Evolutionary conservation across 2,329 filamentous ascomycete genomes (phyloP), one percentile per base, ranked within the genome.

Genomic region (Ophiocordyceps camponoti-floridani): DNA sequence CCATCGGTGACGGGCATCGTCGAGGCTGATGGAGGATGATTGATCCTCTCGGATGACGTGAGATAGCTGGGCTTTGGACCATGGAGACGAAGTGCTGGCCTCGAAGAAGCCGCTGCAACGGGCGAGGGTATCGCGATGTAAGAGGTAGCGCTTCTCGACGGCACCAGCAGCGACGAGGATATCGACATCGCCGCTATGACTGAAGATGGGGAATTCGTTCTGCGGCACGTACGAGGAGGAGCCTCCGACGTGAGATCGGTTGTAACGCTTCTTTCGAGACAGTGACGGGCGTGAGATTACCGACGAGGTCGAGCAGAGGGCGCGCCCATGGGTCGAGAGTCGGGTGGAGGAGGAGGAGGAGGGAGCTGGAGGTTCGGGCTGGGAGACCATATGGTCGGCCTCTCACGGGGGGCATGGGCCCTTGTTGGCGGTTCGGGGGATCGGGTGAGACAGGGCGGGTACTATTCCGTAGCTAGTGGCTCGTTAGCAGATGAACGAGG

Each of bases 41-140:
- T 16, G 48, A n/a, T 51, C 43, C 50, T 68, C 59, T 60, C 73
- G 62, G 52, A 70, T 62, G 50, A 80, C 70, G 48, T 70, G 68
- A 31, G 73, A 63, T 44, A 82, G 54, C 10, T 50, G 54, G 10
- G 53, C 51, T 46, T 56, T 63, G 28, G 61, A 60, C 84, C 85
- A 93, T 58, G 88, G 80, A 46, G 81, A 78, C 54, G 78, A 86
- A 41, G 81, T 87, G 57, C 79, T 84, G 23, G 84, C 82, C 61
- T 94, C 85, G 58, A 96, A 96, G 67, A 94, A 95, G 14, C 86
- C 87, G 6, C 87, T 94, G 56, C 84, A 94, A 62, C 93, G 84
- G 30, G 84, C 80, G 52, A 96, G 67, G 38, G 89, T 94, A 55
- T 95, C 73, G 47, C 80, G 74, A 64, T 96, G 89, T 46, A 96